Evolutionary conservation across 345 rosid genomes (phyloP), one percentile per base, ranked within the genome.

Genomic region (Microcos paniculata): DNA sequence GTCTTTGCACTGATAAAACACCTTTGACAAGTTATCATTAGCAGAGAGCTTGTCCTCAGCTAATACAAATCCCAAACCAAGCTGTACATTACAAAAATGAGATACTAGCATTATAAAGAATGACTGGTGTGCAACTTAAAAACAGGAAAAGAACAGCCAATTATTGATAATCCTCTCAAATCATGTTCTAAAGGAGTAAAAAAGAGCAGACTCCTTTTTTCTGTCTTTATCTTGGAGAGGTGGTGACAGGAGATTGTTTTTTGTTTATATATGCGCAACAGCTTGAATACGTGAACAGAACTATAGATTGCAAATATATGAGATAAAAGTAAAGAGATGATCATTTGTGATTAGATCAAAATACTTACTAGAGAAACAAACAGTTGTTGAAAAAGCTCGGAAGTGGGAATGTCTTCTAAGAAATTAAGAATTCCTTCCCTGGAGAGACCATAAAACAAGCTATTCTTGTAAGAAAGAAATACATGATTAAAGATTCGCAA

Each of bases 381-480:
- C 9, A 93, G 86, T 82, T 96, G 99, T 76, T 85, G 89, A 66
- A 96, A 92, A 74, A 96, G 87, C 78, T 85, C 89, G 57, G 82
- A 48, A 80, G 96, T 92, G 48, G 85, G 79, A 69, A 96, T 88
- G 79, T 92, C 97, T 83, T 93, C 94, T 62, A 96, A 84, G 76
- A 76, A 81, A 82, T 87, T 78, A 67, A 96, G 87, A 82, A 96
- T 90, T 80, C 97, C 94, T 79, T 96, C 99, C 74, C 99, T 96
- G 83, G 74, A 86, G 33, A 31, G 77, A 79, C 35, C 51, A 71
- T 70, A 58, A 55, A 73, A 49, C 74, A 76, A 21, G 57, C 57
- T 38, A 10, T 42, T 42, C 12, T 53, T 31, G 42, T 59, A 62
- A 78, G 67, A 74, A 40, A 58, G 33, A 23, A 61, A 69, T 57